phyloP scores from a whole-genome alignment of 306 rosid genomes.

The Malus fusca region DNA sequence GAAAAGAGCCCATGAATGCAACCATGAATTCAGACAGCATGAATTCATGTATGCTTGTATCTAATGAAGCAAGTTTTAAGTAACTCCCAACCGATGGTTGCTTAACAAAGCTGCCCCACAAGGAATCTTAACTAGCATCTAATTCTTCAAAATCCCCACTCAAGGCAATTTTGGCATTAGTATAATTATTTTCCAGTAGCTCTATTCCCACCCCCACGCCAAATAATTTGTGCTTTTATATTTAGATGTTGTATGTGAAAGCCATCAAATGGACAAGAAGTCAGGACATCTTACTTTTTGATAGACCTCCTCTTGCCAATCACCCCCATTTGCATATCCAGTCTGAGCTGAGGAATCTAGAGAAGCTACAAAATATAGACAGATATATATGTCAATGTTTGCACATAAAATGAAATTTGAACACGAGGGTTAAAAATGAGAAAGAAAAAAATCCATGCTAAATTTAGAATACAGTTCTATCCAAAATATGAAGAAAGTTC shows the following conservation, averaged over 20 bases:
- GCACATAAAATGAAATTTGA: background rate
- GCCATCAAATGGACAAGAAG: background rate
- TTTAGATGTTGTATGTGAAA: background rate
- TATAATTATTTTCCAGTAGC: background rate
- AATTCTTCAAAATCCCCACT: background rate
- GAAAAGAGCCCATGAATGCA: background rate
- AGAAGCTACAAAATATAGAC: slow-evolving; percentile 40
- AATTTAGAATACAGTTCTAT: background rate
- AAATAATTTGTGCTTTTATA: background rate
- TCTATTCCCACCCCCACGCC: background rate
- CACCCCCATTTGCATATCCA: slow-evolving; percentile 48
- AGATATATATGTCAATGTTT: background rate
- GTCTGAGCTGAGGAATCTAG: slow-evolving; percentile 55
- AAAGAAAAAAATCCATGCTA: background rate
- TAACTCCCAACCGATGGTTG: background rate
- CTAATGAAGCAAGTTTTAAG: no score
- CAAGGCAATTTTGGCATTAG: background rate
- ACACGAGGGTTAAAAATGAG: background rate
- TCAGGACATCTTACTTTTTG: slow-evolving; percentile 43
- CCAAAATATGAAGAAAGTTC: background rate
- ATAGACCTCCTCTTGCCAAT: slow-evolving; percentile 67
- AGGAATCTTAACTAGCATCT: background rate
- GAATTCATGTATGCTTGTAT: background rate
- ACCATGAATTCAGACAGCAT: background rate
- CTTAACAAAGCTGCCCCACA: no score